A percentile compares a stretch with the other conserved stretches of the same genome.
Evolutionary conservation across 2,329 filamentous ascomycete genomes (phyloP).

Genomic region (Verticillium longisporum): DNA sequence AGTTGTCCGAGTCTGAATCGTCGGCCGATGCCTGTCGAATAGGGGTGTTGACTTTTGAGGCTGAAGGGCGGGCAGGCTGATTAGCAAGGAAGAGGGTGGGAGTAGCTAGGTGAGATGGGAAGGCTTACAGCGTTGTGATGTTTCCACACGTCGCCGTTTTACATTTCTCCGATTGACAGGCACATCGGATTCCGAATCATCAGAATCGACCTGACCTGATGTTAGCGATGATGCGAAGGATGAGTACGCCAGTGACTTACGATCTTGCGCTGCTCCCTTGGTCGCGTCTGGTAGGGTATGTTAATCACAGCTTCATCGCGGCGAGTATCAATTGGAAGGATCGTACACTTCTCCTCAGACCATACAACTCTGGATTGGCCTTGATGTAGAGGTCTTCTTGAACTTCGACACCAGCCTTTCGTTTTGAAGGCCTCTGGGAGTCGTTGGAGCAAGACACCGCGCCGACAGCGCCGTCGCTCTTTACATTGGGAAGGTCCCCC

Average conservation of each 20-base stretch:
- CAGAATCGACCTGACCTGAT: constrained; percentile 39
- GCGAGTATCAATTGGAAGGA: not conserved
- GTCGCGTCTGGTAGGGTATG: constrained; percentile 39
- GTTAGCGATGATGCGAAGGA: not conserved
- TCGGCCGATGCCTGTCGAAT: constrained; percentile 45
- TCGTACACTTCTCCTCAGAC: constrained; percentile 83
- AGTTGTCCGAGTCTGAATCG: constrained; percentile 68
- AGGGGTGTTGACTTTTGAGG: constrained; percentile 55
- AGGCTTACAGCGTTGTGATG: constrained; percentile 54
- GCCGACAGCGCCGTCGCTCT: constrained; percentile 39
- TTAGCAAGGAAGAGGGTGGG: not conserved
- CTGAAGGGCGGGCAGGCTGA: constrained; percentile 26
- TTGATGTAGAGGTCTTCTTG: constrained; percentile 80
- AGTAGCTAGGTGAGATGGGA: not conserved
- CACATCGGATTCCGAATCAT: constrained; percentile 64
- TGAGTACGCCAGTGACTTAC: constrained; percentile 29
- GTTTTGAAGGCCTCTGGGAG: constrained; percentile 64
- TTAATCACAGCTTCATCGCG: constrained; percentile 13
- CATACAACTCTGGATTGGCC: constrained; percentile 91
- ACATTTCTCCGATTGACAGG: constrained; percentile 50
- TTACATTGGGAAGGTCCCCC: constrained; percentile 28
- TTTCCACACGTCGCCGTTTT: constrained; percentile 64
- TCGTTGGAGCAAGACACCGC: constrained; percentile 64
- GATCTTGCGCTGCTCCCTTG: constrained; percentile 50
- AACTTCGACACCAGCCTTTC: constrained; percentile 57